These are phyloP conservation scores for Xylariaceae sp. DNA, from an alignment of 2,329 filamentous ascomycete species.

Conservation along the genomic window DNA sequence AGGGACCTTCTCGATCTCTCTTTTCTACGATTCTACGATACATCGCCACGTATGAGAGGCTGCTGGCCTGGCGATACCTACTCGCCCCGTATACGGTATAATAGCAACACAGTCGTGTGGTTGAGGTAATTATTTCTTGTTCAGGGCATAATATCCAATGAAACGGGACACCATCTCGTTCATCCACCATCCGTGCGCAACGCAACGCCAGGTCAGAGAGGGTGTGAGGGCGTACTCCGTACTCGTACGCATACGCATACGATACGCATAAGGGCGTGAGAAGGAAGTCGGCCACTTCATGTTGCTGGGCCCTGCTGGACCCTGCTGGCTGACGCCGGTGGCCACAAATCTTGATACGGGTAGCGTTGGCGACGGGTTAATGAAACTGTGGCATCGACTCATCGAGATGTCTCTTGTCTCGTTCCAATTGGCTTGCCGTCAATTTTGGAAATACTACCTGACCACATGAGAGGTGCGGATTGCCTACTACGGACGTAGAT, in stretches of 20 bases:
- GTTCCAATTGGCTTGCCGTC: conserved; percentile 1
- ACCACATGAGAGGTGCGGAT: not conserved
- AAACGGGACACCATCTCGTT: not conserved
- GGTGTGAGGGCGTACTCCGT: too few relatives aligned
- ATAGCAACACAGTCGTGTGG: conserved; percentile 1
- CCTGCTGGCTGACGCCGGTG: not conserved
- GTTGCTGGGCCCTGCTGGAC: not conserved
- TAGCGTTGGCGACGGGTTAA: conserved; percentile 5
- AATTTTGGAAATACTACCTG: not conserved
- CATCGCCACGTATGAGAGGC: not conserved
- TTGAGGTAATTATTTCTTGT: conserved; percentile 11
- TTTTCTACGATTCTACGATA: not conserved
- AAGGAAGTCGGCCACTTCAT: not conserved
- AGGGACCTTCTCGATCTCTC: not conserved
- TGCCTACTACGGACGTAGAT: not conserved
- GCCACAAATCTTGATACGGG: conserved; percentile 2
- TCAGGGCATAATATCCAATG: conserved; percentile 8
- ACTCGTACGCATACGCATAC: too few relatives aligned
- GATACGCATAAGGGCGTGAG: not conserved
- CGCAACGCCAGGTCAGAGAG: not conserved
- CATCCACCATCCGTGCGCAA: too few relatives aligned
- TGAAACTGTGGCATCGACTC: conserved; percentile 3
- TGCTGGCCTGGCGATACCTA: not conserved
- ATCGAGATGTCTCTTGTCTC: not conserved
- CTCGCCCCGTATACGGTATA: too few relatives aligned